These are phyloP conservation scores for Choricystis sp. DNA, from an alignment of 139 green algal species.

Conservation along the genomic window DNA sequence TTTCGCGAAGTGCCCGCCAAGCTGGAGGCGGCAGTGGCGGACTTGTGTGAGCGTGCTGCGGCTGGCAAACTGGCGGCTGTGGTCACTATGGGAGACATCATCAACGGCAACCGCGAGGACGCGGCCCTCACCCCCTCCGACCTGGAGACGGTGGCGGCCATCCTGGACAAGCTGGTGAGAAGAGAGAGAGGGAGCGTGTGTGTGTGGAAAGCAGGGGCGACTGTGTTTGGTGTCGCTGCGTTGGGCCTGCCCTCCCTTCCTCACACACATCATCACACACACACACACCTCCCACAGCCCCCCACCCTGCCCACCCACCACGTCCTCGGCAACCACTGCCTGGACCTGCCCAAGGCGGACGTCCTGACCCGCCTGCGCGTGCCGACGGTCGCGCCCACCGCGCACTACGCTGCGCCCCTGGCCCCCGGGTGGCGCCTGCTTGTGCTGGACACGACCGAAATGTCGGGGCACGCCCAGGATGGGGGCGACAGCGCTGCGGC, in stretches of 20 bases:
- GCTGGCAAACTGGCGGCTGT: not conserved
- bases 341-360: conserved; percentile 14
- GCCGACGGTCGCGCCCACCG: conserved; percentile 1
- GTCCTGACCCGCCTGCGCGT: conserved; percentile 26
- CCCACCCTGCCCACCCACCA: conserved; percentile 19
- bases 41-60: not conserved
- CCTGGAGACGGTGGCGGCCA: conserved; percentile 9
- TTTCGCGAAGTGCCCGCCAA: conserved; percentile 41
- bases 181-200: too few relatives aligned
- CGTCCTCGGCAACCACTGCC: conserved; percentile 55
- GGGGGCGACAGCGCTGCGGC: conserved; percentile 13
- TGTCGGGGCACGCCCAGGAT: conserved; percentile 29
- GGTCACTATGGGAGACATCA: conserved; percentile 45
- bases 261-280: too few relatives aligned
- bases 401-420: conserved; percentile 30
- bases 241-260: too few relatives aligned
- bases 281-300: too few relatives aligned
- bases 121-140: conserved; percentile 7
- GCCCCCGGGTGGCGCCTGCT: conserved; percentile 35
- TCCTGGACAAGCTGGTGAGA: conserved; percentile 11
- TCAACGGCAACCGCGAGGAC: conserved; percentile 33
- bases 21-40: conserved; percentile 25
- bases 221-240: too few relatives aligned
- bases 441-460: conserved; percentile 59
- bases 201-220: too few relatives aligned